A percentile compares a stretch with the other conserved stretches of the same genome.
phyloP scores from a whole-genome alignment of 2,329 filamentous ascomycete species.

The Aspergillus sp. region DNA sequence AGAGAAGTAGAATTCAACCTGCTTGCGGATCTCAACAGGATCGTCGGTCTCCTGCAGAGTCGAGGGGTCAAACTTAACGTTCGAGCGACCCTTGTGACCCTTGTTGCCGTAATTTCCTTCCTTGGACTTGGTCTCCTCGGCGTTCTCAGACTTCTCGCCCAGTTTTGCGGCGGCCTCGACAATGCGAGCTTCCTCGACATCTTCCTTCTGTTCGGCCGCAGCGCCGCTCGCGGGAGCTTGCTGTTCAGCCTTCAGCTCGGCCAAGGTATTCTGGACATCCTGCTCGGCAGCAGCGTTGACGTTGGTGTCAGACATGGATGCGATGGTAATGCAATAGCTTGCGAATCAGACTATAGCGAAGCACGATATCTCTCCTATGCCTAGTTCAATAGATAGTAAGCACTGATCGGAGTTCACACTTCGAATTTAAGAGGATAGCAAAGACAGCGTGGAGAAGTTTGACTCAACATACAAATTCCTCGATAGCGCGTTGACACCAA shows the following conservation, averaged over 20 bases:
- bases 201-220: constrained; percentile 20
- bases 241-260: constrained; percentile 37
- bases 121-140: constrained; percentile 20
- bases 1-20: constrained; percentile 95
- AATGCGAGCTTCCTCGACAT: constrained; percentile 32
- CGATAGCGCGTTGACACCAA: background rate
- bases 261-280: constrained; percentile 41
- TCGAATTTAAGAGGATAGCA: too few relatives aligned
- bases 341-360: background rate
- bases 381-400: background rate
- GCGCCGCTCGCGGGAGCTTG: constrained; percentile 14
- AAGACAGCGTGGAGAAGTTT: background rate
- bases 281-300: constrained; percentile 39
- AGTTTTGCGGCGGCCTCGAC: constrained; percentile 32
- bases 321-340: constrained; percentile 3
- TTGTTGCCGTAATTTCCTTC: constrained; percentile 18
- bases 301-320: constrained; percentile 28
- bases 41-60: constrained; percentile 65
- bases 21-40: constrained; percentile 72
- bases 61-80: constrained; percentile 65
- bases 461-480: background rate
- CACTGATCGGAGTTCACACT: background rate
- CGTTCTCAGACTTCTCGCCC: constrained; percentile 32
- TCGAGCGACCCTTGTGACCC: constrained; percentile 40
- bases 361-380: background rate